phyloP scores from a whole-genome alignment of 345 rosid genomes.

The Orychophragmus violaceus region DNA sequence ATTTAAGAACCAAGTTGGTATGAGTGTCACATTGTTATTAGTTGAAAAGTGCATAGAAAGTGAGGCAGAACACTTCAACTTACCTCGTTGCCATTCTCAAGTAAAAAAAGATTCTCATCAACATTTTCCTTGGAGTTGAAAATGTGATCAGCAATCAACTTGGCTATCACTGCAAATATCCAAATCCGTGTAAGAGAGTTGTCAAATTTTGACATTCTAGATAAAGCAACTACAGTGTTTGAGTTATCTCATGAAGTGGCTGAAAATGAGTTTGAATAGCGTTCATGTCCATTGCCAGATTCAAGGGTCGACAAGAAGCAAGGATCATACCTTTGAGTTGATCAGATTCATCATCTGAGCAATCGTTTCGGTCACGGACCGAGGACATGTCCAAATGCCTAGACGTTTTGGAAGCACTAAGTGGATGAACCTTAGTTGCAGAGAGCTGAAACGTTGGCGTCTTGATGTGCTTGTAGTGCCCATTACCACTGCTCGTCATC shows the following conservation, averaged over 20 bases:
- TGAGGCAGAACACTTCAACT: not conserved
- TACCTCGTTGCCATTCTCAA: conserved; percentile 46
- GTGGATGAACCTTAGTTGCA: conserved; percentile 31
- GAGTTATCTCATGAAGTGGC: not conserved
- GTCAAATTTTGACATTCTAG: not conserved
- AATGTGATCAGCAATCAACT: conserved; percentile 49
- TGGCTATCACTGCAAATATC: conserved; percentile 44
- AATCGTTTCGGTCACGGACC: no score
- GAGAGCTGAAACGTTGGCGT: conserved; percentile 56
- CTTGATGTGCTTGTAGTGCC: conserved; percentile 43
- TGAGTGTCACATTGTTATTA: not conserved
- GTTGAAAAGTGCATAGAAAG: not conserved
- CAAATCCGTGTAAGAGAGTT: conserved; percentile 2
- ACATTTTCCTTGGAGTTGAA: conserved; percentile 65
- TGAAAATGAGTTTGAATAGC: not conserved
- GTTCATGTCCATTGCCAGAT: not conserved
- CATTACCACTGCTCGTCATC: conserved; percentile 48
- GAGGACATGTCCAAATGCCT: conserved; percentile 62
- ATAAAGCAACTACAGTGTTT: not conserved
- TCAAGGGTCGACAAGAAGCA: not conserved
- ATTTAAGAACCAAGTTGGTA: not conserved
- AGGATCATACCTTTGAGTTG: conserved; percentile 42
- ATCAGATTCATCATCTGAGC: conserved; percentile 33
- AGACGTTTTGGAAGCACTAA: conserved; percentile 41
- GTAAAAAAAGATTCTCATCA: conserved; percentile 40